These are phyloP conservation scores for Microsporum canis DNA, from an alignment of 2,329 filamentous ascomycete genomes.

Conservation along the genomic window DNA sequence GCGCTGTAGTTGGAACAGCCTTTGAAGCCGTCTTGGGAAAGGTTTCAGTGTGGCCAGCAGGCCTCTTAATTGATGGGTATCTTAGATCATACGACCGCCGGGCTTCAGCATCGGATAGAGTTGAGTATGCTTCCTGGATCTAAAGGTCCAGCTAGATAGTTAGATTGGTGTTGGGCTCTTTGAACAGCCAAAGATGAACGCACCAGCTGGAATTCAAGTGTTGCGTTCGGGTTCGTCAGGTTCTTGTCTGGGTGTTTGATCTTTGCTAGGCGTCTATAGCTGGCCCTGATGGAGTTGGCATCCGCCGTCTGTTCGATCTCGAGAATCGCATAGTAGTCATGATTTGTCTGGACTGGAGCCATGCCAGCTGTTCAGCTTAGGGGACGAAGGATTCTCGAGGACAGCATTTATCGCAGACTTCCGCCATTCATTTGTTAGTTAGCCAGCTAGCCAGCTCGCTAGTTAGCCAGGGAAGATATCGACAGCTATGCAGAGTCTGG, in stretches of 20 bases:
- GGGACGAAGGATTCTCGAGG: background rate
- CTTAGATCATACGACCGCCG: background rate
- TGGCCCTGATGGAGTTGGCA: conserved; percentile 6
- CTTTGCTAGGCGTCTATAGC: conserved; percentile 10
- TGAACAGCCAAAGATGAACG: background rate
- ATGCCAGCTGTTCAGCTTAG: background rate
- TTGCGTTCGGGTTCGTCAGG: conserved; percentile 5
- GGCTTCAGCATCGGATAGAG: background rate
- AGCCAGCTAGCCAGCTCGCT: background rate
- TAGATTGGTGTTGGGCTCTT: background rate
- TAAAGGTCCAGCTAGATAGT: background rate
- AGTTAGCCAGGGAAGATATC: background rate
- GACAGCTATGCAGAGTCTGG: no score
- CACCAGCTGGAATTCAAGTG: conserved; percentile 12
- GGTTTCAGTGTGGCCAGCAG: background rate
- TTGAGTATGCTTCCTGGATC: background rate
- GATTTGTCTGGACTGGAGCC: background rate
- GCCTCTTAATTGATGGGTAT: background rate
- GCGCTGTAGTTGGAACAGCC: background rate
- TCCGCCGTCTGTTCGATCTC: conserved; percentile 9
- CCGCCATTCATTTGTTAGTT: background rate
- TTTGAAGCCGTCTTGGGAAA: background rate
- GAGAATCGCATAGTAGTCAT: conserved; percentile 14
- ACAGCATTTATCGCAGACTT: background rate
- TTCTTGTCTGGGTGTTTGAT: conserved; percentile 14